Evolutionary conservation across 2,329 filamentous ascomycete genomes (phyloP), one percentile per base, ranked within the genome.

Genomic region (Ambrosiella xylebori): DNA sequence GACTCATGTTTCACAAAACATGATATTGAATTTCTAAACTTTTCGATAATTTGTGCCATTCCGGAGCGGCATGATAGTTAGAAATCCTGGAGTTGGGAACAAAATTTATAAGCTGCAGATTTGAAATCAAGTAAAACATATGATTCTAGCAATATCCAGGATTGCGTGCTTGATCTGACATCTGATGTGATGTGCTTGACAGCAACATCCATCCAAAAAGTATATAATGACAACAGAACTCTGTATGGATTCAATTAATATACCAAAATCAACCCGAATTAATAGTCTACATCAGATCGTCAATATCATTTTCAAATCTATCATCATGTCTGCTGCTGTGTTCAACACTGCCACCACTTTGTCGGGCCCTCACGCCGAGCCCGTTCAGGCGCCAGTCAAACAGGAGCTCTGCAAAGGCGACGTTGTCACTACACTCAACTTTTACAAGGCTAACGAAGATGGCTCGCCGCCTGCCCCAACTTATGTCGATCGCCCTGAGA

Each of bases 401-500:
- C 17, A n/a, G 37, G 13, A 49, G n/a, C 15, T 35, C 2, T 37
- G 19, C 12, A 17, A 15, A 9, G 17, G 11, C 7, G 39, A 41
- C 17, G 15, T 44, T n/a, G 12, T 54, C 36, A 67, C 71, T 1
- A 61, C 62, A 2, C 61, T 74, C 44, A 69, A 72, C 63, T 74
- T 68, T 63, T 68, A 66, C 62, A 68, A 71, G 59, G 68, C 69
- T 19, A 69, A 70, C 3, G 70, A 71, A 51, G 71, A 74, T 57
- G 72, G 71, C 39, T 69, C 70, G 1, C 66, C 68, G 2, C 71
- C 71, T 0, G 62, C 64, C 2, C 68, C 71, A 0, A 66, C 65
- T 3, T 71, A 70, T 55, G 61, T 67, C 7, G 65, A 67, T 59
- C 62, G 61, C 4, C 68, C 70, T 0, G 67, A 71, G 61, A 70